A percentile compares a stretch with the other conserved stretches of the same genome.
These are phyloP conservation scores for Paecilomyces niveus DNA, from an alignment of 2,329 filamentous ascomycete species.

Conservation along the genomic window DNA sequence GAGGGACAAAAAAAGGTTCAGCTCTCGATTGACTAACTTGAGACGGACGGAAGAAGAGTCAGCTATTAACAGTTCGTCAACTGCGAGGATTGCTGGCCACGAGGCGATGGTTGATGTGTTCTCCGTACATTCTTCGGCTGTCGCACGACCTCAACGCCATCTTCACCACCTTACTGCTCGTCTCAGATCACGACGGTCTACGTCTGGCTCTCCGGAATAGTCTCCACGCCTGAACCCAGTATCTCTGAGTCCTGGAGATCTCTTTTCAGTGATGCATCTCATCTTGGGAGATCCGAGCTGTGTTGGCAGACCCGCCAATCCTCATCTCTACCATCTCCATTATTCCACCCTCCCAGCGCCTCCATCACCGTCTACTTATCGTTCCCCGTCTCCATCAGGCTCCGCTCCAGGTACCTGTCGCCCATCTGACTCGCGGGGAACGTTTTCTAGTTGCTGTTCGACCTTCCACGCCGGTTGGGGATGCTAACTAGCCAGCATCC, in stretches of 20 bases:
- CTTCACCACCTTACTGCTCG: neutral
- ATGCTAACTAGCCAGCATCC: too few relatives aligned
- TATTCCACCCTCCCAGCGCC: neutral
- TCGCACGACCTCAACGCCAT: neutral
- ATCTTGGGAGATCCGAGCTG: neutral
- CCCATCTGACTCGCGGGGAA: neutral
- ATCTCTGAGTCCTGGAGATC: neutral
- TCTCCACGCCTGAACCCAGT: neutral
- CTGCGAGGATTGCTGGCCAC: too few relatives aligned
- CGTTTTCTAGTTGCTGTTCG: neutral
- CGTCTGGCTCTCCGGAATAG: neutral
- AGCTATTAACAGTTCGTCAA: too few relatives aligned
- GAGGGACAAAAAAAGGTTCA: too few relatives aligned
- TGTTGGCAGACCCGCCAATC: neutral
- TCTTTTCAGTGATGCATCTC: neutral
- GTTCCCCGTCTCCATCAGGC: neutral
- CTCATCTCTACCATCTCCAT: neutral
- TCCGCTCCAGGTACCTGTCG: neutral
- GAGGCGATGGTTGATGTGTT: neutral
- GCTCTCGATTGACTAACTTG: neutral
- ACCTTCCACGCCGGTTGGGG: too few relatives aligned
- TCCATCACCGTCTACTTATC: too few relatives aligned
- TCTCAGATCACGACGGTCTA: neutral
- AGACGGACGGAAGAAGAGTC: neutral
- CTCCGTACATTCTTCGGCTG: neutral